Conservation (phyloP, 2,329 filamentous ascomycete species). For the Pseudogymnoascus sp. region DNA sequence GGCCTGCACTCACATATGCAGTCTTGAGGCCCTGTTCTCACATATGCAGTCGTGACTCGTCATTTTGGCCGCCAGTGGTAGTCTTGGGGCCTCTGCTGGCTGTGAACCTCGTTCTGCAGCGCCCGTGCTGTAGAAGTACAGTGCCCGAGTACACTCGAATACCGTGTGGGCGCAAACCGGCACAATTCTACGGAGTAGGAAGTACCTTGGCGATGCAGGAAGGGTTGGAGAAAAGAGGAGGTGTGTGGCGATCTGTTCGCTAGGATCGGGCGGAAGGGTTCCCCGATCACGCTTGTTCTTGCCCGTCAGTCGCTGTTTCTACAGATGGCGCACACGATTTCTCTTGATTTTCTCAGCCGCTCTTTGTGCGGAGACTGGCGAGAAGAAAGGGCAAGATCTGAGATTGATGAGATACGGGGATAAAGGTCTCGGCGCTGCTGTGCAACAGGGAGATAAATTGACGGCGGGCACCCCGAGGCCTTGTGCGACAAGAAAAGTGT, state of each 20-base stretch:
- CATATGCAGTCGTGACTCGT: background rate
- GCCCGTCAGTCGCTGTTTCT: background rate
- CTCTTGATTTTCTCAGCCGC: background rate
- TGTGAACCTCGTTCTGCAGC: background rate
- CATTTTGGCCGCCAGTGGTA: background rate
- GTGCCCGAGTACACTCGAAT: background rate
- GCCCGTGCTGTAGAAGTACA: background rate
- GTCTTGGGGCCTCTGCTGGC: background rate
- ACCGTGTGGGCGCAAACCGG: background rate
- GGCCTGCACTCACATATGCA: background rate
- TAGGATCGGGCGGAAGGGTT: constrained; percentile 7
- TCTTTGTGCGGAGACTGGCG: background rate
- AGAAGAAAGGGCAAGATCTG: background rate
- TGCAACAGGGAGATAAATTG: constrained; percentile 3
- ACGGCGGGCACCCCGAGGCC: background rate
- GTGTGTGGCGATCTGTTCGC: background rate
- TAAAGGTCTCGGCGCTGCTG: background rate
- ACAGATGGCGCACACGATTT: background rate
- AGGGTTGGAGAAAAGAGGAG: background rate
- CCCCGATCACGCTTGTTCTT: background rate
- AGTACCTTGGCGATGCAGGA: background rate
- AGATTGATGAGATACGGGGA: constrained; percentile 3
- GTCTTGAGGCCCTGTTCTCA: background rate
- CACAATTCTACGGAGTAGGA: background rate
- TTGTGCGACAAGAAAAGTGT: background rate